phyloP scores from a whole-genome alignment of 257 asterid genomes.

The Solanum stenotomum region DNA sequence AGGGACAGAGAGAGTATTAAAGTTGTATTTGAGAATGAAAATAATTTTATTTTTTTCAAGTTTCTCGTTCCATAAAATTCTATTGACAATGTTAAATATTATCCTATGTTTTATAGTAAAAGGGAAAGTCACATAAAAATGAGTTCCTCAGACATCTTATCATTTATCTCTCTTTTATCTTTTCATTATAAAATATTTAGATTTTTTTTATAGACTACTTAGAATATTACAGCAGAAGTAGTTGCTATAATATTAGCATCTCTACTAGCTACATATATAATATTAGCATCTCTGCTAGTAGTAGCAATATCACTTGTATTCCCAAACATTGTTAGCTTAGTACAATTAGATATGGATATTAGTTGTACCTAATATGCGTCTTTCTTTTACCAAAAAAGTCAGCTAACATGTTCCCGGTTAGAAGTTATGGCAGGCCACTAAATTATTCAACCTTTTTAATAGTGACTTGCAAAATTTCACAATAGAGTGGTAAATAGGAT shows the following conservation, averaged over 20 bases:
- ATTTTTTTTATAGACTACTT: too few species aligned
- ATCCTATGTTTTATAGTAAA: neutral
- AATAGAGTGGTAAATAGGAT: neutral
- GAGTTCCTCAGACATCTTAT: neutral
- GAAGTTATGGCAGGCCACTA: neutral
- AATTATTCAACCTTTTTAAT: too few species aligned
- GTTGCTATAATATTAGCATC: neutral
- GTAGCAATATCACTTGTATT: neutral
- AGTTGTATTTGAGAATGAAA: neutral
- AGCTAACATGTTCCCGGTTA: neutral
- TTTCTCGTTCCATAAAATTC: accelerated
- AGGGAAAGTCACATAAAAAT: neutral
- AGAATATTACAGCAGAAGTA: neutral
- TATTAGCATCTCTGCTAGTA: neutral
- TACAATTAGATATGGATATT: too few species aligned
- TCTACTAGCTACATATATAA: too few species aligned
- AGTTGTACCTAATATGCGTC: neutral
- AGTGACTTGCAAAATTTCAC: neutral
- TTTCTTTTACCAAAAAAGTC: neutral
- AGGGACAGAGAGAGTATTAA: too few species aligned
- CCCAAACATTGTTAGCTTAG: neutral
- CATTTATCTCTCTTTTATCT: too few species aligned
- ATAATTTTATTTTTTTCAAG: neutral
- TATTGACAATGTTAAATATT: neutral
- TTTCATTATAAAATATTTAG: too few species aligned